Evolutionary conservation across 768 basidiomycete genomes (phyloP), one percentile per base, ranked within the genome.

Genomic region (Suillus paluster): DNA sequence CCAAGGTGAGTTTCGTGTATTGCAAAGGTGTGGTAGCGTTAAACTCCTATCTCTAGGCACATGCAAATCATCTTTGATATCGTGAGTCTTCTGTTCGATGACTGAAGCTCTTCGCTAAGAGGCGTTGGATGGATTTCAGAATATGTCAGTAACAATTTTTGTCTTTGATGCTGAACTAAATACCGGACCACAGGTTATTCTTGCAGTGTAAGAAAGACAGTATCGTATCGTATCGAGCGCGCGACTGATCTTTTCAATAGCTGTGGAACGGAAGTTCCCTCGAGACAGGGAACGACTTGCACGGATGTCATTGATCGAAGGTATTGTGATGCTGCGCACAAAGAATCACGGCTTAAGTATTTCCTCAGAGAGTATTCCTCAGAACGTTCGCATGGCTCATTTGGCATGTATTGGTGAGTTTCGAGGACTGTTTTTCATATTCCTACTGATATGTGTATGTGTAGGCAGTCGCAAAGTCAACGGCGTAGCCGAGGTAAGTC

Each of bases 11-110:
- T 45, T 50, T n/a, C 53, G 45, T 52, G 64, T 41, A 57, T 60
- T 60, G 64, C 71, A 56, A 38, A 0, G 25, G 45, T 57, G 9
- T 10, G 14, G 21, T 12, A 17, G 49, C 12, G 10, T 23, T 52
- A 45, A 53, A 59, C 12, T 33, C 17, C 38, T n/a, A 33, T 45
- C 23, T 49, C 38, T 39, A 81, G 93, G 63, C 94, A 95, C 70
- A 79, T 96, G 86, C 93, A 97, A 70, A 94, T 97, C 68, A 95
- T 96, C 68, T 97, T 85, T 66, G 94, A 95, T 74, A 90, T 95
- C 61, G 90, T 92, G 61, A 80, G 86, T 81, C 38, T 17, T n/a
- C 1, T 38, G 25, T 70, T 52, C 23, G 14, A 0, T 21, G 17
- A 53, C 23, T 27, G 17, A 27, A 17, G 15, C 6, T 39, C 17